A percentile compares a stretch with the other conserved stretches of the same genome.
Conservation (phyloP, 139 green algal genomes). For the Chlorella sorokiniana region DNA sequence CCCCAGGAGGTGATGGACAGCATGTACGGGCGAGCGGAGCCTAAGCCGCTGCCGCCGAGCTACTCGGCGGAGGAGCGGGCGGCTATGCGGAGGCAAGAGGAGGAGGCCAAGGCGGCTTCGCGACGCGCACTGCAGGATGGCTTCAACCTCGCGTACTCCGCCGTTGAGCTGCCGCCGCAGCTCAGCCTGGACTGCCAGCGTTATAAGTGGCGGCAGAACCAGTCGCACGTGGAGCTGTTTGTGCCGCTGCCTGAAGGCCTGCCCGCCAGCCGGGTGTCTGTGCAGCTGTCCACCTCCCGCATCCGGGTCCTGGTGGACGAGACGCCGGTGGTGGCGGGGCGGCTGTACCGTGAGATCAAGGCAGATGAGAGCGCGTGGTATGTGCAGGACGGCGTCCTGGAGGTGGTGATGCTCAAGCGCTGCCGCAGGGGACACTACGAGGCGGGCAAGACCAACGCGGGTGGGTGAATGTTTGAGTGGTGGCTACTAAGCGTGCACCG, state of each 20-base stretch:
- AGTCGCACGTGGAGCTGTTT: conserved; percentile 80
- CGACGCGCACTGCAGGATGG: neutral
- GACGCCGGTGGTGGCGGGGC: conserved; percentile 55
- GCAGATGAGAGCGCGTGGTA: conserved; percentile 83
- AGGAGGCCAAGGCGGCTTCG: conserved; percentile 1
- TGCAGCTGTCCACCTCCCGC: conserved; percentile 39
- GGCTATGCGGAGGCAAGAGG: conserved; percentile 45
- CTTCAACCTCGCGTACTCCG: conserved; percentile 4
- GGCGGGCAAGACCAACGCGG: conserved; percentile 66
- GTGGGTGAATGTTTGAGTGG: neutral
- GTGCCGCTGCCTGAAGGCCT: conserved; percentile 55
- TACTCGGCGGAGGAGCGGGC: conserved; percentile 60
- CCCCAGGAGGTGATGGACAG: conserved; percentile 76
- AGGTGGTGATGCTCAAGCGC: conserved; percentile 81
- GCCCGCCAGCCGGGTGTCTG: conserved; percentile 29
- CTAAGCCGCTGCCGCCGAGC: conserved; percentile 62
- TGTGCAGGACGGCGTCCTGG: conserved; percentile 70
- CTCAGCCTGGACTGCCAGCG: conserved; percentile 57
- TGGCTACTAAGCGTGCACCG: neutral
- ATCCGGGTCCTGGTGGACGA: conserved; percentile 54
- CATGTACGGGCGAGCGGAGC: conserved; percentile 90
- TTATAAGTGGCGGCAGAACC: conserved; percentile 89
- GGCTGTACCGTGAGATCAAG: conserved; percentile 68
- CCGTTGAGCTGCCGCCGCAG: conserved; percentile 50
- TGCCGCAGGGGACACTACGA: conserved; percentile 79